Evolutionary conservation across 331 rosid species (phyloP).

Genomic region (Stylosanthes scabra): DNA sequence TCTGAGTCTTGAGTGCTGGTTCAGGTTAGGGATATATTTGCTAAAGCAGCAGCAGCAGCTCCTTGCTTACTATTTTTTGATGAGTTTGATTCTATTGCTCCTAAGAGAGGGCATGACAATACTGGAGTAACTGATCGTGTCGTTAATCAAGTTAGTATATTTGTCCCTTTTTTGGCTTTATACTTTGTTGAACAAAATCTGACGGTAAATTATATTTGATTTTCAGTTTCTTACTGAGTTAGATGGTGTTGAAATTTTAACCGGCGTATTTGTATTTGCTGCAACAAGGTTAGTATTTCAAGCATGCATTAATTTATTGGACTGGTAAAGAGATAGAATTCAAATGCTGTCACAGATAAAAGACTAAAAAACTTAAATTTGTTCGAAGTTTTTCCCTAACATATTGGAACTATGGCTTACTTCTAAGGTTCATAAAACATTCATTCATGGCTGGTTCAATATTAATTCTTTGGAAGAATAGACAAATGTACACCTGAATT

Average conservation of each 20-base stretch:
- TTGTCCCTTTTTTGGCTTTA: not conserved
- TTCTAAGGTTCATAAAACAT: no score
- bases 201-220: constrained; percentile 31
- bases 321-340: not conserved
- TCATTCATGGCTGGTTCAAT: no score
- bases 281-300: constrained; percentile 89
- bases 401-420: no score
- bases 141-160: constrained; percentile 81
- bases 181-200: constrained; percentile 36
- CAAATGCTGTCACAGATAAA: not conserved
- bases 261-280: constrained; percentile 97
- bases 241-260: constrained; percentile 94
- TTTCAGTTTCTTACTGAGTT: constrained; percentile 93
- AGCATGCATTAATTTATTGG: constrained; percentile 30
- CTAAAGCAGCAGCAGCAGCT: constrained; percentile 96
- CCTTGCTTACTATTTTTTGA: constrained; percentile 97
- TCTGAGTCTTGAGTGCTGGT: constrained; percentile 40
- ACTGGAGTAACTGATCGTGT: constrained; percentile 99
- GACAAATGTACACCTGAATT: no score
- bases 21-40: constrained; percentile 95
- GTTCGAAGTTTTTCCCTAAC: no score
- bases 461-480: no score
- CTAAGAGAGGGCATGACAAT: constrained; percentile 98
- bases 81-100: constrained; percentile 98
- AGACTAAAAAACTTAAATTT: constrained; percentile 7